phyloP scores from a whole-genome alignment of 192 early-diverging fungal species.

The Diversispora epigaea region DNA sequence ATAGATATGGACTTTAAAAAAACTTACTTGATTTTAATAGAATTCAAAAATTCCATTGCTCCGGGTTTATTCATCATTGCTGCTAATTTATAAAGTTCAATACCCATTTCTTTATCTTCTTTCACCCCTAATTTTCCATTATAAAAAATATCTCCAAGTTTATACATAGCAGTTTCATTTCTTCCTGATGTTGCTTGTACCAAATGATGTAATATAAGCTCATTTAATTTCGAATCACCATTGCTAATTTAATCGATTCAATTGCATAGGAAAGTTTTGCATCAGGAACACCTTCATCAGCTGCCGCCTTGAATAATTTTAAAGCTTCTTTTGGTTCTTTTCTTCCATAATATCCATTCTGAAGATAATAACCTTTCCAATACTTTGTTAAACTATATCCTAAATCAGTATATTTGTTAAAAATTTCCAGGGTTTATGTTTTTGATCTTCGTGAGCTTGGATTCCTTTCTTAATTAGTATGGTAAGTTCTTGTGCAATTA shows the following conservation, averaged over 20 bases:
- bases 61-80: constrained; percentile 13
- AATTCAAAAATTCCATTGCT: neutral
- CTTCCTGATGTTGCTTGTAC: neutral
- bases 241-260: neutral
- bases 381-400: constrained; percentile 13
- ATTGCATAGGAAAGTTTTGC: constrained; percentile 23
- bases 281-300: constrained; percentile 24
- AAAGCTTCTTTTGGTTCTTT: constrained; percentile 3
- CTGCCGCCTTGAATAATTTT: constrained; percentile 3
- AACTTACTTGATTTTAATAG: too few relatives aligned
- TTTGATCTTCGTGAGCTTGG: neutral
- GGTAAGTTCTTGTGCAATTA: too few relatives aligned
- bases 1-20: too few relatives aligned
- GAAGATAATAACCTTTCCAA: constrained; percentile 27
- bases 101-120: neutral
- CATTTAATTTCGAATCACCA: neutral
- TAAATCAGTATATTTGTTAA: constrained; percentile 10
- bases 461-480: constrained; percentile 11
- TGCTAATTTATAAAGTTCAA: constrained; percentile 1
- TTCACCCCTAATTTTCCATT: constrained; percentile 5
- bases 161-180: neutral
- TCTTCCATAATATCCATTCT: neutral
- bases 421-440: constrained; percentile 4
- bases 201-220: neutral
- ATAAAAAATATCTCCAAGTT: constrained; percentile 17